Conservation (phyloP, 805 yeast species). For the Candida broadrunensis region DNA sequence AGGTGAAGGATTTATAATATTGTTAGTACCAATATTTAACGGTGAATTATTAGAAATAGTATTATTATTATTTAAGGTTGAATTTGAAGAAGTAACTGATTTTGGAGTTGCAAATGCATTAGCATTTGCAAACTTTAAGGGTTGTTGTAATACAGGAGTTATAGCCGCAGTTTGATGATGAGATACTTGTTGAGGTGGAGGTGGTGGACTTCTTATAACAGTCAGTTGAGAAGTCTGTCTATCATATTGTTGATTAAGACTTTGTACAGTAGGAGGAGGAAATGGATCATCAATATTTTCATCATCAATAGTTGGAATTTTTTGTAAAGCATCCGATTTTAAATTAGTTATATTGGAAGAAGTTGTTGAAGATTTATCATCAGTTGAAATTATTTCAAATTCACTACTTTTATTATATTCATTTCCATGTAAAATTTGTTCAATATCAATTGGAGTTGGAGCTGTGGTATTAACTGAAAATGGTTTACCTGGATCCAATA, state of each 20-base stretch:
- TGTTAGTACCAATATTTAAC: constrained; percentile 3
- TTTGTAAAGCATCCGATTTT: constrained; percentile 21
- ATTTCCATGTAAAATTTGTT: constrained; percentile 12
- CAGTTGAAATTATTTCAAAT: constrained; percentile 5
- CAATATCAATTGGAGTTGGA: constrained; percentile 11
- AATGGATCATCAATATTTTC: constrained; percentile 27
- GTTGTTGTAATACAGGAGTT: constrained; percentile 25
- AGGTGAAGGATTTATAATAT: constrained; percentile 16
- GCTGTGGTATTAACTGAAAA: constrained; percentile 18
- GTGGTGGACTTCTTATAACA: constrained; percentile 2
- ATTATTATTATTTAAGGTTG: not conserved
- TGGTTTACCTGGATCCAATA: constrained; percentile 48
- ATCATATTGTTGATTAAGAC: not conserved
- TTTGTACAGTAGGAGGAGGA: not conserved
- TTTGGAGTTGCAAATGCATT: constrained; percentile 8
- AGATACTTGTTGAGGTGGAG: constrained; percentile 8
- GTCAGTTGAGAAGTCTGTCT: constrained; percentile 1
- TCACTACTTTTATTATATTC: constrained; percentile 10
- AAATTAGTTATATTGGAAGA: constrained; percentile 8
- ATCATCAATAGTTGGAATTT: constrained; percentile 30
- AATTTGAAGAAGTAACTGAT: not conserved
- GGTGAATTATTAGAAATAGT: not conserved
- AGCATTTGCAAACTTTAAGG: constrained; percentile 10
- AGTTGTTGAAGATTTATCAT: constrained; percentile 2
- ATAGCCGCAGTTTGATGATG: constrained; percentile 25